Base-by-base conservation (phyloP, 805 yeast species). In the Metschnikowia kunwiensis region DNA sequence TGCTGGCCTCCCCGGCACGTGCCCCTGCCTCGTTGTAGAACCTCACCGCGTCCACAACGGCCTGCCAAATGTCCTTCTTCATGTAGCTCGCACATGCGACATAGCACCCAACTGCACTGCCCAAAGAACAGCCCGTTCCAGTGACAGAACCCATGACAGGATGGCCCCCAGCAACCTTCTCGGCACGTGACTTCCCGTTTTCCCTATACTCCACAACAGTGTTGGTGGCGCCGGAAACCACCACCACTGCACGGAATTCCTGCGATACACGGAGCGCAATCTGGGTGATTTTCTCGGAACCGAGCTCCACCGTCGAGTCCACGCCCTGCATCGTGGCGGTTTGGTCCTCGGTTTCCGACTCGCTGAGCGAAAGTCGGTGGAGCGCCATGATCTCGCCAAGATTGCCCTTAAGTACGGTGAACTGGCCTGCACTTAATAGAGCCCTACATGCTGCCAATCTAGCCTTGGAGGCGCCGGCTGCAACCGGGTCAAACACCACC, bases 401-500 rank as follows among this genome's bases (percentile, higher is more conserved):
- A 50, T 88, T 88, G 1, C 96, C 96, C 57, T 89, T 86, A 46
- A 88, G 79, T 18, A 83, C 87, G 20, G 76, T 65, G 43, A 69
- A 72, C 50, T 70, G 74, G 1, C 86, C 87, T 9, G 68, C 56
- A 24, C 78, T 67, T 21, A 88, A 56, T 7, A 87, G 49, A 1
- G 55, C 53, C 18, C 64, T 55, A 34, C 79, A 74, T 12, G 78
- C 64, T 3, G 58, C 50, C 25, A 64, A 62, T 40, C 97, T 69
- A 5, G 75, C 71, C 3, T 52, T 38, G 0, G 95, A 72, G 0
- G 96, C 96, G 18, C 95, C 95, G 25, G 82, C 86, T 1, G 88
- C 97, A n/a, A 88, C 96, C 0, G 96, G 97, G 57, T 88, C 97
- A 47, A 83, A 80, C 0, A 88, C 76, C 21, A 88, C 72, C 3